Conservation (phyloP, 1,284 basidiomycete species). For the Boletus smithii region DNA sequence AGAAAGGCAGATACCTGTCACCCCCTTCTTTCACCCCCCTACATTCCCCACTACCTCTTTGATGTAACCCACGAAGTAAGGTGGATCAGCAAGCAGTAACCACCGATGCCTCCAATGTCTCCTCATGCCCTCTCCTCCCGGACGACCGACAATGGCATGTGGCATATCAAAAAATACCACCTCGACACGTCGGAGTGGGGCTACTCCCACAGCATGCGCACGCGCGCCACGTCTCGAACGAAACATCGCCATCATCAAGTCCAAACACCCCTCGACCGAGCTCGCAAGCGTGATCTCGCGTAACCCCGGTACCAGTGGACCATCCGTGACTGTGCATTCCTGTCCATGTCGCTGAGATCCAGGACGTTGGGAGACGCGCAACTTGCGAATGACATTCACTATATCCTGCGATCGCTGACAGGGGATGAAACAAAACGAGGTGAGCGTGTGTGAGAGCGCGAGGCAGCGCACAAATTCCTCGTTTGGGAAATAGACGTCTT, state of each 20-base stretch:
- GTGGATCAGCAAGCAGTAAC: slow-evolving; percentile 3
- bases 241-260: slow-evolving; percentile 11
- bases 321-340: too few relatives aligned
- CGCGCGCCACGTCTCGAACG: slow-evolving; percentile 10
- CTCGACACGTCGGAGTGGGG: slow-evolving; percentile 7
- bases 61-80: slow-evolving; percentile 12
- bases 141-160: slow-evolving; percentile 1
- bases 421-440: slow-evolving; percentile 20
- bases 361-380: slow-evolving; percentile 8
- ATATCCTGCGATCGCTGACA: slow-evolving; percentile 20
- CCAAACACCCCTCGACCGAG: slow-evolving; percentile 10
- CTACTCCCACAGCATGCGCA: slow-evolving; percentile 1
- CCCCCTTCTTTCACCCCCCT: too few relatives aligned
- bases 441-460: slow-evolving; percentile 14
- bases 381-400: slow-evolving; percentile 7
- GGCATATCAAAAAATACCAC: slow-evolving; percentile 13
- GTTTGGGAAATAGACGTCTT: slow-evolving; percentile 19
- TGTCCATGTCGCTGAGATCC: too few relatives aligned
- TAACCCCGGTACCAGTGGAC: slow-evolving; percentile 9
- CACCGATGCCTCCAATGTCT: slow-evolving; percentile 5
- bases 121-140: neutral
- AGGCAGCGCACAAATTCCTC: too few relatives aligned
- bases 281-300: slow-evolving; percentile 19
- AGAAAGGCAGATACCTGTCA: too few relatives aligned
- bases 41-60: too few relatives aligned